Evolutionary conservation across 257 asterid species (phyloP).

Genomic region (Catharanthus roseus): DNA sequence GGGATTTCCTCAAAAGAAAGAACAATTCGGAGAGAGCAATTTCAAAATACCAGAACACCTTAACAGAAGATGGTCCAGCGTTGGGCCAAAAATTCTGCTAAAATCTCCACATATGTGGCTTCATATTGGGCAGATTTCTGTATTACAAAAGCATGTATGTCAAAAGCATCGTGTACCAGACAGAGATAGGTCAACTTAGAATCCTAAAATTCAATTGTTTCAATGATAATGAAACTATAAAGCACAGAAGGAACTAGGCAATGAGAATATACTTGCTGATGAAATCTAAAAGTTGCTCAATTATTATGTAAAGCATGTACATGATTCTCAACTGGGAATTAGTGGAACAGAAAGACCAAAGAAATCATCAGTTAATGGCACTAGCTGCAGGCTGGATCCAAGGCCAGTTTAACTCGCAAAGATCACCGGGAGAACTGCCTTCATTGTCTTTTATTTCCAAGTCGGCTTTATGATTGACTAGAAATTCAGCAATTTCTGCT

Average conservation of each 20-base stretch:
- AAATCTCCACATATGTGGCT: no score
- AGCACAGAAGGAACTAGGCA: neutral
- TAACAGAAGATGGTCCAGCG: neutral
- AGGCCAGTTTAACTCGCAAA: constrained; percentile 66
- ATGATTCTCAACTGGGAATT: constrained; percentile 21
- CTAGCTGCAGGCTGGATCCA: constrained; percentile 46
- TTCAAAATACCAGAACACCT: neutral
- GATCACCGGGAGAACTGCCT: constrained; percentile 68
- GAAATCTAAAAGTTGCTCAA: neutral
- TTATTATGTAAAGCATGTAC: constrained; percentile 32
- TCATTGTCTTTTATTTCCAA: constrained; percentile 59
- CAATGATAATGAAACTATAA: neutral
- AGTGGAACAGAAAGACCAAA: constrained; percentile 11
- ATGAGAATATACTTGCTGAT: neutral
- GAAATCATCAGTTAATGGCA: constrained; percentile 17
- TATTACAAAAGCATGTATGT: no score
- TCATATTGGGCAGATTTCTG: neutral
- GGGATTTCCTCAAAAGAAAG: no score
- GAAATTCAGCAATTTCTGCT: constrained; percentile 63
- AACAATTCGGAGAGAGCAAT: no score
- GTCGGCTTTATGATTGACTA: constrained; percentile 76
- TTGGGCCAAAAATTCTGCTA: no score
- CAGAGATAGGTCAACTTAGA: neutral
- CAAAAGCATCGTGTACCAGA: no score
- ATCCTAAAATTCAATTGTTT: neutral